Evolutionary conservation across 2,329 filamentous ascomycete species (phyloP), one percentile per base, ranked within the genome.

Genomic region (Fusarium transvaalense): DNA sequence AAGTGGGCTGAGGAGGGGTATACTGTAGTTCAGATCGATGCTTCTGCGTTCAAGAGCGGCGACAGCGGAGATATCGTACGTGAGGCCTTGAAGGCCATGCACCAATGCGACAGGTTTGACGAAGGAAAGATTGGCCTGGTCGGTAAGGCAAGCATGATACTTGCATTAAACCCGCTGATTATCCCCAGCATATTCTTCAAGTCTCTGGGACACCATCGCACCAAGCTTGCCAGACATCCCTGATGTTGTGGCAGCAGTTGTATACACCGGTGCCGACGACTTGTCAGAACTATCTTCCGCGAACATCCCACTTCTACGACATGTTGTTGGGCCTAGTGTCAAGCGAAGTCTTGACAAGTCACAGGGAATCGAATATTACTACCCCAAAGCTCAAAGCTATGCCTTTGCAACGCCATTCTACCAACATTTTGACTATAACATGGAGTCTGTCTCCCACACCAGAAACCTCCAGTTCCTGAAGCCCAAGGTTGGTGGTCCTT

Each of bases 1-100:
- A 92, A 92, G 77, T 92, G 90, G 90, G 89, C 89, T 0, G 90
- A 92, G 74, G 90, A 92, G 76, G 88, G 90, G 3, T 92, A 87
- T 66, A 81, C 85, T 0, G 88, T 92, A 2, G 87, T 81, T 0
- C 64, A 63, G 10, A 12, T 63, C 14, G 57, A 66, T 19, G 15
- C 23, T 4, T 48, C 46, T n/a, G 41, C 25, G 1, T 42, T 68
- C 8, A 21, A 53, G 8, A 15, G n/a, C 61, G 70, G 43, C 0
- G 19, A 66, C 7, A 58, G 66, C 19, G 54, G 65, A 25, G 52
- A 47, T n/a, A 45, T 67, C 27, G 51, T 77, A 3, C 34, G 32
- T 12, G 55, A 72, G 15, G 74, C 71, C 0, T 55, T 78, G 14
- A 59, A 68, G 10, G 69, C 61, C 1, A 64, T 76, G n/a, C 35